These are phyloP conservation scores for Parasitella parasitica DNA, from an alignment of 371 early-diverging fungal genomes.

Conservation along the genomic window DNA sequence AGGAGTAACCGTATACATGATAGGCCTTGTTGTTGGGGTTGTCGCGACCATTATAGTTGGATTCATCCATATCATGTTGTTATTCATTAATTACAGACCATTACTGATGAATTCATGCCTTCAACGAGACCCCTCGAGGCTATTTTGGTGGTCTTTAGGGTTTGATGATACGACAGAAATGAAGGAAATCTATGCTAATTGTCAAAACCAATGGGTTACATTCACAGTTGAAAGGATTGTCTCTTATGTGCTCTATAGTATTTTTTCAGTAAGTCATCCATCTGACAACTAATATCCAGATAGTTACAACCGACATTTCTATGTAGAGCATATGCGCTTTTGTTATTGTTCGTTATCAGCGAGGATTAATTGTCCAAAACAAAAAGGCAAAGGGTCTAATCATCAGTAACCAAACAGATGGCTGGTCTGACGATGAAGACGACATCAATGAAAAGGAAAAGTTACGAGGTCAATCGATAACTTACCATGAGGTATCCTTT, in stretches of 20 bases:
- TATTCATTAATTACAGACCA: slow-evolving; percentile 14
- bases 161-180: slow-evolving; percentile 12
- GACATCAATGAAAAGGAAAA: background rate
- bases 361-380: background rate
- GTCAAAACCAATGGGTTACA: slow-evolving; percentile 10
- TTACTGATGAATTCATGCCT: slow-evolving; percentile 23
- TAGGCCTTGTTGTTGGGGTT: slow-evolving; percentile 5
- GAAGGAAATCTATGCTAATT: slow-evolving; percentile 5
- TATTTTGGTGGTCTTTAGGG: slow-evolving; percentile 23
- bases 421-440: slow-evolving; percentile 14
- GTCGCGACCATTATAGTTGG: slow-evolving; percentile 17
- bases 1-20: slow-evolving; percentile 3
- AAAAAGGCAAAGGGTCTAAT: background rate
- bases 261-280: slow-evolving; percentile 11
- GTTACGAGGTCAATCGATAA: background rate
- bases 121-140: slow-evolving; percentile 15
- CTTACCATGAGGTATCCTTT: slow-evolving; percentile 6
- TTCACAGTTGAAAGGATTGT: slow-evolving; percentile 21
- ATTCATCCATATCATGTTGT: slow-evolving; percentile 21
- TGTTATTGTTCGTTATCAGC: slow-evolving; percentile 4
- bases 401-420: background rate
- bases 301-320: background rate
- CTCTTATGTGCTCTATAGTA: slow-evolving; percentile 20
- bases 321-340: background rate
- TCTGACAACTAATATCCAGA: background rate